Base-by-base conservation (phyloP, 257 asterid genomes). In the Capsicum rhomboideum region DNA sequence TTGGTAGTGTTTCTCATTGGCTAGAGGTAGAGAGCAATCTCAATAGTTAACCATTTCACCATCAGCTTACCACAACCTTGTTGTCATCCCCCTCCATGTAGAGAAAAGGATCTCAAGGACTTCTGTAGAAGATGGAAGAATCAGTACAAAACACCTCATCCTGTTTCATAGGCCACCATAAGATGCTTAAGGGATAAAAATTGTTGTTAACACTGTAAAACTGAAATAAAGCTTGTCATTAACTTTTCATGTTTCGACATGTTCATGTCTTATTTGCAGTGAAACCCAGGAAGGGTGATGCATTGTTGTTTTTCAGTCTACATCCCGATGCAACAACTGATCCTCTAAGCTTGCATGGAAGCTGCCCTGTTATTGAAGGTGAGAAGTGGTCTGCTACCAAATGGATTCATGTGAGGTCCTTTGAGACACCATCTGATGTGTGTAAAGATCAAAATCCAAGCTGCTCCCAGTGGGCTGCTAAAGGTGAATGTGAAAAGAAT, bases 341-440 rank as follows among this genome's bases (percentile, higher is more conserved):
- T 82, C 83, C 89, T 6, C 20, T 85, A 16, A 94, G 98, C 94
- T 88, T 96, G 91, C 98, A 94, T 10, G 98, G 98, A 46, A 96
- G 98, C 88, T 96, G 99, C 68, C 99, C 98, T 0, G 98, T 96
- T 13, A 90, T 94, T 34, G 93, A 92, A 84, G 98, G 98, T 14
- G 98, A 96, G 89, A 93, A 96, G 85, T 94, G 99, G 98, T 93
- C 98, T 0, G 98, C 98, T 12, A 95, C 99, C 7, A 94, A 94
- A 89, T 95, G 99, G 98, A 94, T 96, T 84, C 98, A 92, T 23
- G 98, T 93, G 84, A 90, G 91, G 83, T 83, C 94, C 14, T 94
- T 94, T 7, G 98, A 93, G 2, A 13, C 31, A 10, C 40, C 82
- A n/a, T 16, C 88, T 1, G 44, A 53, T 29, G 85, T 79, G 58